phyloP scores from a whole-genome alignment of 2,329 filamentous ascomycete genomes.

The Ceratocystis lukuohia region DNA sequence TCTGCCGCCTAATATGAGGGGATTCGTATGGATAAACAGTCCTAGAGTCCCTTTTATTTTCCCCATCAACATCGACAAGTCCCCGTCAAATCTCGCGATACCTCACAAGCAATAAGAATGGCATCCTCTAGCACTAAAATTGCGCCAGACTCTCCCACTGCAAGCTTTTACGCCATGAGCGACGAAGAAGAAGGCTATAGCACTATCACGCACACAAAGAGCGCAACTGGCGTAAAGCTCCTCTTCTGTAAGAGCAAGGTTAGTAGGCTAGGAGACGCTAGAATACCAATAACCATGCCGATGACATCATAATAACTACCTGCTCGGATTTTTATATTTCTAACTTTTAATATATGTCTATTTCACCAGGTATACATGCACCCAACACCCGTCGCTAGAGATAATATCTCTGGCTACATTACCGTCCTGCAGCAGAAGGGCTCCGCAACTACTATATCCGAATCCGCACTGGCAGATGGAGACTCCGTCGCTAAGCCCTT shows the following conservation, averaged over 20 bases:
- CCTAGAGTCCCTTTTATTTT: background rate
- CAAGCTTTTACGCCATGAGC: conserved; percentile 87
- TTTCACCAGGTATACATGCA: conserved; percentile 76
- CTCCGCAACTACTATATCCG: conserved; percentile 29
- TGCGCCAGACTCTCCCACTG: conserved; percentile 52
- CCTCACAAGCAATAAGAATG: conserved; percentile 17
- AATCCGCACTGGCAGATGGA: conserved; percentile 21
- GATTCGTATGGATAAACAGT: background rate
- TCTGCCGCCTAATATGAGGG: conserved; percentile 13
- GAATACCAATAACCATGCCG: background rate
- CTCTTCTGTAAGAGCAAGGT: conserved; percentile 96
- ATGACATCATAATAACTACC: background rate
- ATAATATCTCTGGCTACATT: conserved; percentile 91
- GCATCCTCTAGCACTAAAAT: conserved; percentile 25
- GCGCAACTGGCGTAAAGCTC: conserved; percentile 76
- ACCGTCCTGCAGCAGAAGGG: conserved; percentile 84
- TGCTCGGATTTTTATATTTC: background rate
- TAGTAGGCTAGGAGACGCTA: conserved; percentile 22
- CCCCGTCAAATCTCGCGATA: background rate
- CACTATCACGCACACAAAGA: conserved; percentile 69
- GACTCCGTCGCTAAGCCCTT: conserved; percentile 29
- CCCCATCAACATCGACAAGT: background rate
- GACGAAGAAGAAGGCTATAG: conserved; percentile 95
- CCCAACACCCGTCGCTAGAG: conserved; percentile 80
- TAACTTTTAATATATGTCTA: background rate